phyloP scores from a whole-genome alignment of 2,329 filamentous ascomycete genomes.

The Aspergillus versicolor region DNA sequence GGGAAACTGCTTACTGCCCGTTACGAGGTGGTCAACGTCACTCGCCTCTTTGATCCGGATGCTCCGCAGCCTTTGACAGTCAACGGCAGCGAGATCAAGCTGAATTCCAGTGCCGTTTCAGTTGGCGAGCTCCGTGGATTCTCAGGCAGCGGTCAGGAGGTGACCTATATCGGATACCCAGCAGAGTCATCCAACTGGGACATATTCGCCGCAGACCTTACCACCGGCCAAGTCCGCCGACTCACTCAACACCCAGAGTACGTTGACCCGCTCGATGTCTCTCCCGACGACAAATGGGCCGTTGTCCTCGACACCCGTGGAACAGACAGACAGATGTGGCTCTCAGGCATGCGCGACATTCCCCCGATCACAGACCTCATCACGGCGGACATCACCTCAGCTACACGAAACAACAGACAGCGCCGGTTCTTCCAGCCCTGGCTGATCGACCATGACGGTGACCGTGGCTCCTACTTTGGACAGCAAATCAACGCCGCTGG shows the following conservation, averaged over 20 bases:
- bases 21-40: constrained; percentile 46
- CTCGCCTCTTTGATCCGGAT: constrained; percentile 29
- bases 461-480: constrained; percentile 47
- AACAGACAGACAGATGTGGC: constrained; percentile 44
- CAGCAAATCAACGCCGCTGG: constrained; percentile 44
- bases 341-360: constrained; percentile 40
- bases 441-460: constrained; percentile 46
- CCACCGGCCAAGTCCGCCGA: not conserved
- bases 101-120: not conserved
- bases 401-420: not conserved
- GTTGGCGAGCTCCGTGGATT: constrained; percentile 40
- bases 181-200: not conserved
- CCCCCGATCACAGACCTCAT: constrained; percentile 46
- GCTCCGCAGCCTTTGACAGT: constrained; percentile 19
- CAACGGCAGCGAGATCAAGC: constrained; percentile 24
- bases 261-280: not conserved
- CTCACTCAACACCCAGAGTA: not conserved
- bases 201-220: not conserved
- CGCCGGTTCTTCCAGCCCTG: constrained; percentile 47
- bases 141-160: not conserved
- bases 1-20: constrained; percentile 30
- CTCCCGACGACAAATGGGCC: constrained; percentile 45
- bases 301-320: constrained; percentile 48
- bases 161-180: not conserved
- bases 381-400: constrained; percentile 14